phyloP scores from a whole-genome alignment of 768 basidiomycete species.

The Dendrothele bispora region DNA sequence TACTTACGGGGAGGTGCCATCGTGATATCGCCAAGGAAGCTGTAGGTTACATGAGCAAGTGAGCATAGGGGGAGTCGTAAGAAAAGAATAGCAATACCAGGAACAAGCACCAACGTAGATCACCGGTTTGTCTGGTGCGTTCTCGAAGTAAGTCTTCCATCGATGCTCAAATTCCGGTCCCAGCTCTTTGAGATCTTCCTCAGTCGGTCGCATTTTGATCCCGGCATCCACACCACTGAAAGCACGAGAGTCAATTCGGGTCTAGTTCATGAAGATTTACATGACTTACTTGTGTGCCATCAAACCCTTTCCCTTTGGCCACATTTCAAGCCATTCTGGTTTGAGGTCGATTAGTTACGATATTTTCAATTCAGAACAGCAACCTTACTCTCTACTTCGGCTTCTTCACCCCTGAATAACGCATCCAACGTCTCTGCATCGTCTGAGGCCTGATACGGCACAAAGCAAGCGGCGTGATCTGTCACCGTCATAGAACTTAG shows the following conservation, averaged over 20 bases:
- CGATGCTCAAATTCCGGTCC: slow-evolving; percentile 32
- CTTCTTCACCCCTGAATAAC: slow-evolving; percentile 25
- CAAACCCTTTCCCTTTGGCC: background rate
- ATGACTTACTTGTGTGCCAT: background rate
- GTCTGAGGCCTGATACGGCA: slow-evolving; percentile 27
- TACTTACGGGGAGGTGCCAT: slow-evolving; percentile 21
- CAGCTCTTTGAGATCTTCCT: slow-evolving; percentile 31
- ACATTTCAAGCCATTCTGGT: background rate
- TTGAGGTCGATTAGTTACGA: background rate
- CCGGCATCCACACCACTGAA: slow-evolving; percentile 35
- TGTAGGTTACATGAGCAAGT: too few relatives aligned
- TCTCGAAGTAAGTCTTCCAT: slow-evolving; percentile 33
- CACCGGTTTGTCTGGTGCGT: slow-evolving; percentile 36
- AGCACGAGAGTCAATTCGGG: background rate
- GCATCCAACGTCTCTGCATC: slow-evolving; percentile 32
- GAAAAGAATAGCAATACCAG: slow-evolving; percentile 20
- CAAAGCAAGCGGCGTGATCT: slow-evolving; percentile 30
- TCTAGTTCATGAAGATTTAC: background rate
- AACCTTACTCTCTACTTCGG: slow-evolving; percentile 23
- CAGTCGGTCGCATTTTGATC: slow-evolving; percentile 36
- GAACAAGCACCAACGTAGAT: slow-evolving; percentile 27
- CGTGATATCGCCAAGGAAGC: slow-evolving; percentile 21
- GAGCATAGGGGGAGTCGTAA: too few relatives aligned
- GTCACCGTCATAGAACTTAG: too few relatives aligned
- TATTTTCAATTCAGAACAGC: background rate